Conservation (phyloP, 108 stramenopile species). For the Cyclotella baltica region DNA sequence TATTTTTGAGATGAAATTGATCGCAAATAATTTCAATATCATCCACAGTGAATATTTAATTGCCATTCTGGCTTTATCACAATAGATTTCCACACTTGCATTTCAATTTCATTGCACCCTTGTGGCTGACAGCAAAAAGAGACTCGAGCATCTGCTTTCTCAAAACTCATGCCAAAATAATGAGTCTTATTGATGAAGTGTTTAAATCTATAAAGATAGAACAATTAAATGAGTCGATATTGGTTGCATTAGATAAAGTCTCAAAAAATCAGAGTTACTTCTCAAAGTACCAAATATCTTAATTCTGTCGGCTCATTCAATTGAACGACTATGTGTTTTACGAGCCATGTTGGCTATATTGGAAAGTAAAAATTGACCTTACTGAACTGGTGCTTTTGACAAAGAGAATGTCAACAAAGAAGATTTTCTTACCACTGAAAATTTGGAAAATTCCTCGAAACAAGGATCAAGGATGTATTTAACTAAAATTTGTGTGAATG, state of each 20-base stretch:
- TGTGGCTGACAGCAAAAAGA: neutral
- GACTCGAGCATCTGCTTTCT: neutral
- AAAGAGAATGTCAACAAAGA: too few species aligned
- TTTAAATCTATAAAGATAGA: neutral
- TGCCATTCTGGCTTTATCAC: neutral
- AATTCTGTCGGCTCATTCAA: neutral
- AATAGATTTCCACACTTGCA: neutral
- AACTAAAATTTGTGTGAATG: too few species aligned
- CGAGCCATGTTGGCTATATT: neutral
- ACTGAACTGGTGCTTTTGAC: neutral
- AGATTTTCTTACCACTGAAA: neutral
- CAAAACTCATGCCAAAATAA: neutral
- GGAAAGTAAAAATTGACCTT: neutral
- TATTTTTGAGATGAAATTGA: conserved; percentile 8
- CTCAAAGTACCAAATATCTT: neutral
- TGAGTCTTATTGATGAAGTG: neutral
- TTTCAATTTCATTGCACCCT: neutral
- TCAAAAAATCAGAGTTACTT: conserved; percentile 6
- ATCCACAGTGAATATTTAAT: neutral
- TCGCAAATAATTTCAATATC: neutral
- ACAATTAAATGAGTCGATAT: neutral
- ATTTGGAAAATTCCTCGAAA: neutral
- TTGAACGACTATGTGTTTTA: conserved; percentile 3
- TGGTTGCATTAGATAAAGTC: neutral
- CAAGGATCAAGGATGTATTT: too few species aligned